Evolutionary conservation across 2,329 filamentous ascomycete genomes (phyloP), one percentile per base, ranked within the genome.

Genomic region (Exserohilum rostratum): DNA sequence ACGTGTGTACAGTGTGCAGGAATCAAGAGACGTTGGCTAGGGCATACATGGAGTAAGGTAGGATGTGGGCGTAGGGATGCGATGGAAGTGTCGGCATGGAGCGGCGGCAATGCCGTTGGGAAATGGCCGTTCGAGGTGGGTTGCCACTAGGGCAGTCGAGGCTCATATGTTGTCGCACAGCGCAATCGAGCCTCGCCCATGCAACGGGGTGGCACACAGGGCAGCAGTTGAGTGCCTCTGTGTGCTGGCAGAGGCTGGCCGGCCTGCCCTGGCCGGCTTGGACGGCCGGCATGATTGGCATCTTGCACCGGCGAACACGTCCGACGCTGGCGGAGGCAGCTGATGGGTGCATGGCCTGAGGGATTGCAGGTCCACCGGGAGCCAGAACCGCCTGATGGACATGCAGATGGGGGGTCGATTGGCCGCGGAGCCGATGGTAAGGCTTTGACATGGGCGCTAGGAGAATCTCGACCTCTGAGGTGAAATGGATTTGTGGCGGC

Each of bases 371-470:
- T 42, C 40, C 29, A 35, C 30, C 42, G 42, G 30, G 29, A 31
- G 38, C 35, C 52, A 42, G 42, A 22, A 35, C 34, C 42, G 31
- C 30, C 15, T 55, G 43, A 27, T 37, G 35, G 40, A 46, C n/a
- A 46, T 25, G 40, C 20, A 33, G 34, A 40, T 27, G 42, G 43
- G 20, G 31, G 20, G 6, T 35, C 30, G 12, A 55, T 55, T 51
- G 52, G 52, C 12, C 30, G 29, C 17, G 11, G 40, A 46, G 20
- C 17, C 47, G 47, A 55, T 31, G 34, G 52, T 40, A 46, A 39
- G 20, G 15, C n/a, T 51, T 31, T 42, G 47, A 46, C 44, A 11
- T 30, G 13, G 47, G 35, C 52, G 47, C 52, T 51, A 55, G 52
- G 13, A 38, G 31, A 17, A 51, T 55, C 52, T 55, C 47, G 52